These are phyloP conservation scores for Sporothrix protearum DNA, from an alignment of 2,329 filamentous ascomycete genomes.

Conservation along the genomic window DNA sequence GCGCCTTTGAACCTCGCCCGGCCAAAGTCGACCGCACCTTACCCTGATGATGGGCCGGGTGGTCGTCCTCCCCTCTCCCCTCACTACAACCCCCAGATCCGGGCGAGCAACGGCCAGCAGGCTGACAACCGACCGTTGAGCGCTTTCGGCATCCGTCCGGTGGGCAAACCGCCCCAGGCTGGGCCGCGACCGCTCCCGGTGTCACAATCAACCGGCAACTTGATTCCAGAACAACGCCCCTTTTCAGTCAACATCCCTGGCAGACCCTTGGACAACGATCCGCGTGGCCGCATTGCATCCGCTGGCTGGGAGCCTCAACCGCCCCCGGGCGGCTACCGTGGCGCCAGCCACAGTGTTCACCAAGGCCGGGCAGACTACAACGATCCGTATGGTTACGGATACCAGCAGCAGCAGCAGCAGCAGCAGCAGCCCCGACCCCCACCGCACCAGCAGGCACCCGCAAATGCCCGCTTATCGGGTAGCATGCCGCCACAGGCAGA, in stretches of 20 bases:
- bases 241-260: slow-evolving; percentile 28
- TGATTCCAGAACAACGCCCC: slow-evolving; percentile 38
- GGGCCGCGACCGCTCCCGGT: slow-evolving; percentile 36
- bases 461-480: not conserved
- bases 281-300: slow-evolving; percentile 43
- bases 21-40: slow-evolving; percentile 49
- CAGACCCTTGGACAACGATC: slow-evolving; percentile 38
- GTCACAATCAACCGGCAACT: slow-evolving; percentile 46
- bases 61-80: slow-evolving; percentile 37
- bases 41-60: slow-evolving; percentile 51
- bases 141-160: slow-evolving; percentile 54
- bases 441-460: slow-evolving; percentile 7
- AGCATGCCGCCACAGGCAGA: slow-evolving; percentile 33
- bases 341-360: slow-evolving; percentile 39
- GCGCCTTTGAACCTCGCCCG: slow-evolving; percentile 46
- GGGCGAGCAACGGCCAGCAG: slow-evolving; percentile 46
- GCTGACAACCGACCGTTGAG: slow-evolving; percentile 48
- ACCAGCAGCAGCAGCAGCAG: slow-evolving; percentile 25
- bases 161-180: slow-evolving; percentile 29
- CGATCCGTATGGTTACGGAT: slow-evolving; percentile 26
- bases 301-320: slow-evolving; percentile 46
- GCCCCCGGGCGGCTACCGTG: slow-evolving; percentile 39
- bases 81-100: slow-evolving; percentile 47
- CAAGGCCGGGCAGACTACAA: slow-evolving; percentile 29
- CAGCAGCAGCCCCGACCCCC: slow-evolving; percentile 27